Evolutionary conservation across 1,284 basidiomycete species (phyloP), one percentile per base, ranked within the genome.

Genomic region (Malassezia brasiliensis): DNA sequence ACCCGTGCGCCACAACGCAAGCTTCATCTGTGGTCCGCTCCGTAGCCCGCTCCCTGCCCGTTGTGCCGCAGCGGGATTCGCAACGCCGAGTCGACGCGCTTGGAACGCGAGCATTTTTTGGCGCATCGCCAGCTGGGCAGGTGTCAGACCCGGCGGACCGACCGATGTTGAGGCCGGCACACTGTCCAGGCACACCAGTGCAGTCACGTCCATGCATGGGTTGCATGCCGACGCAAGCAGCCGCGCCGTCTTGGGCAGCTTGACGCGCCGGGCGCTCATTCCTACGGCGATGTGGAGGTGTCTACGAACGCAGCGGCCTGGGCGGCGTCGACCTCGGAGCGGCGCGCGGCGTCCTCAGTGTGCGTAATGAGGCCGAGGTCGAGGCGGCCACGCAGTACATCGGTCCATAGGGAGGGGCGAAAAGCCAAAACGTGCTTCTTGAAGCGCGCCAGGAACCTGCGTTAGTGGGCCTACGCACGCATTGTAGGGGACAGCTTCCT

Each of bases 91-190:
- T 10, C 50, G 50, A 9, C 55, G 55, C 19, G 55, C 55, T 32
- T 57, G 55, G 31, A 57, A 48, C 20, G 50, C 55, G 5, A 57
- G 49, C 50, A 57, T 48, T 11, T 50, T 45, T 36, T 57, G 55
- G 25, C 55, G 55, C 55, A 57, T 57, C 31, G 55, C 55, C 4
- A 52, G 28, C 36, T 57, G 55, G 28, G 55, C 55, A 5, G 55
- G 44, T 28, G 50, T 52, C 19, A 57, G 45, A 32, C 51, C 51
- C 12, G 55, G 55, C 31, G 55, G 55, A 8, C 42, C 50, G 20
- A n/a, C 47, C 17, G 46, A 25, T 1, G 55, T 34, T 10, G 44
- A 31, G 1, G 48, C 42, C 30, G 50, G 50, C 22, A 45, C 55
- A 5, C 36, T 45, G 22, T 56, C 55, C 10, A 32, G 37, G 47